Conservation (phyloP, 805 yeast genomes). For the Blastobotrys peoriensis region DNA sequence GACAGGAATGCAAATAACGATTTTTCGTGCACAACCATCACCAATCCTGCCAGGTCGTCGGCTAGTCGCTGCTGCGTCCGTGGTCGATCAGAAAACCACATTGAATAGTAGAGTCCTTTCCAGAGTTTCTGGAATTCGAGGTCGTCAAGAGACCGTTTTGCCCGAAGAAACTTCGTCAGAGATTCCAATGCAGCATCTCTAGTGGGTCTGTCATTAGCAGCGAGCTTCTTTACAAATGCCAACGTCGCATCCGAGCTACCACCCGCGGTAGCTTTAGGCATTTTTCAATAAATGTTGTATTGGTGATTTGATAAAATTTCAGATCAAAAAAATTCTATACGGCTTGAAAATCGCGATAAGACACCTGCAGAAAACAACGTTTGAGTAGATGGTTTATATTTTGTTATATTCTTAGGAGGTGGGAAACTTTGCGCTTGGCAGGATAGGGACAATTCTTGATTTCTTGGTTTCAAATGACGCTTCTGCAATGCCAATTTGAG, state of each 20-base stretch:
- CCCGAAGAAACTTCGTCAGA: slow-evolving; percentile 50
- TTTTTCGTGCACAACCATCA: slow-evolving; percentile 30
- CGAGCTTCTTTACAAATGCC: slow-evolving; percentile 70
- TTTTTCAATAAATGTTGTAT: no score
- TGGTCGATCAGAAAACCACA: slow-evolving; percentile 97
- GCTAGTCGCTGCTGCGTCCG: slow-evolving; percentile 86
- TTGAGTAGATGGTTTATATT: no score
- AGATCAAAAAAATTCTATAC: no score
- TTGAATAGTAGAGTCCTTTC: slow-evolving; percentile 91
- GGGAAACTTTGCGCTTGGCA: not conserved
- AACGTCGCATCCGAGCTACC: slow-evolving; percentile 10
- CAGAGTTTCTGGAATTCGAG: slow-evolving; percentile 76
- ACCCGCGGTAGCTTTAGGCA: slow-evolving; percentile 12
- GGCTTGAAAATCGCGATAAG: no score
- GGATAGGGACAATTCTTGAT: not conserved
- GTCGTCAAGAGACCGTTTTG: slow-evolving; percentile 35
- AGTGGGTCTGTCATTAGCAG: slow-evolving; percentile 71
- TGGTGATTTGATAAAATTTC: not conserved
- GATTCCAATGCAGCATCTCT: slow-evolving; percentile 70
- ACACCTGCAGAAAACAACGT: no score
- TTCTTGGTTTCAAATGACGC: slow-evolving; percentile 8
- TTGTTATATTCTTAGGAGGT: no score
- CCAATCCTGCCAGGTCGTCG: slow-evolving; percentile 53
- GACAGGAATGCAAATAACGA: slow-evolving; percentile 49
- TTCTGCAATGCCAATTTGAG: slow-evolving; percentile 17